These are phyloP conservation scores for Lentinus tigrinus DNA, from an alignment of 768 basidiomycete species.

Conservation along the genomic window DNA sequence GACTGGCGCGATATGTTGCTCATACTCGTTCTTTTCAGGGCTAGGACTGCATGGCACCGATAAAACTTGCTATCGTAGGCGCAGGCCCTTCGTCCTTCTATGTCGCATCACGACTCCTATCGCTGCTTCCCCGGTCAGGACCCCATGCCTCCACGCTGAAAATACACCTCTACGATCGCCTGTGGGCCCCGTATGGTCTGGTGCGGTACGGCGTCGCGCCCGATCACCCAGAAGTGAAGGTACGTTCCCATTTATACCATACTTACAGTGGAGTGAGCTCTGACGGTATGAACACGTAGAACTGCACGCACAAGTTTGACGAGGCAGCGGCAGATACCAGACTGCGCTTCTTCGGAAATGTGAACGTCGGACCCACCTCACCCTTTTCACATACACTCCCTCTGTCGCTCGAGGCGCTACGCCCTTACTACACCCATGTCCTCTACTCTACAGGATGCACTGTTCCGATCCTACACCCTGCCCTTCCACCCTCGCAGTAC, in stretches of 20 bases:
- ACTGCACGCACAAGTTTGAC: conserved; percentile 96
- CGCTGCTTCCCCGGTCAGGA: conserved; percentile 47
- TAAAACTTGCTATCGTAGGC: conserved; percentile 90
- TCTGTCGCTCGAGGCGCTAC: conserved; percentile 61
- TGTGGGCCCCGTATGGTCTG: conserved; percentile 93
- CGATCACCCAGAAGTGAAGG: conserved; percentile 99
- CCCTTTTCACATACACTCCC: conserved; percentile 52
- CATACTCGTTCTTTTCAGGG: neutral
- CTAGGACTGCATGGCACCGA: conserved; percentile 22
- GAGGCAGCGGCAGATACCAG: conserved; percentile 73
- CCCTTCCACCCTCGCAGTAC: conserved; percentile 44
- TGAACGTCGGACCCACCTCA: conserved; percentile 49
- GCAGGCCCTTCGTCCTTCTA: conserved; percentile 97
- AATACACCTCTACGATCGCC: conserved; percentile 87
- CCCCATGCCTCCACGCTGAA: conserved; percentile 38
- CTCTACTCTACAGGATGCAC: conserved; percentile 87
- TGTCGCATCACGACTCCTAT: conserved; percentile 82
- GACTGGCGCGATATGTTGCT: too few relatives aligned
- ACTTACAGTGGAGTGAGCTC: too few relatives aligned
- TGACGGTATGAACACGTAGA: conserved; percentile 46
- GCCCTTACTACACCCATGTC: conserved; percentile 78
- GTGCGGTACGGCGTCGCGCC: conserved; percentile 97
- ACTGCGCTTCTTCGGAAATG: conserved; percentile 90
- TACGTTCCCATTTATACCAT: conserved; percentile 23
- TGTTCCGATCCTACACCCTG: conserved; percentile 56